Conservation (phyloP, 2,329 filamentous ascomycete genomes). For the Beauveria sp. region DNA sequence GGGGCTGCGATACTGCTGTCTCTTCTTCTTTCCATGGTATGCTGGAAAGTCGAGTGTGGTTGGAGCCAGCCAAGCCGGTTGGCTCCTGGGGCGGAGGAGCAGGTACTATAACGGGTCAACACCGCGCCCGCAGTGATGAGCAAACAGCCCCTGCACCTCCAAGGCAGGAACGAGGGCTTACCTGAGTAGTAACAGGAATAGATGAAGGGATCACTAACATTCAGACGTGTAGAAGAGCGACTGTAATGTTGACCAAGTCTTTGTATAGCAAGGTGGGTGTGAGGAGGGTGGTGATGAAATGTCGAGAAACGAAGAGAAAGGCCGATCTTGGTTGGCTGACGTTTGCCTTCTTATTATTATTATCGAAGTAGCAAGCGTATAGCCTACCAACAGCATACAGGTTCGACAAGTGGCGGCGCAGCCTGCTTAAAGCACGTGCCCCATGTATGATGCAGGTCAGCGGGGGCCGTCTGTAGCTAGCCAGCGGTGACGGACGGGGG, state of each 20-base stretch:
- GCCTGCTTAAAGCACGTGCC: neutral
- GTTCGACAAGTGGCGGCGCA: neutral
- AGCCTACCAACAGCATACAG: neutral
- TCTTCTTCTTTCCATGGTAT: neutral
- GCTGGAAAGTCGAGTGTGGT: neutral
- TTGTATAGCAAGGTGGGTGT: neutral
- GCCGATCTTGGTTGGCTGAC: neutral
- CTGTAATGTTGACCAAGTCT: neutral
- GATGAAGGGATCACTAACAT: neutral
- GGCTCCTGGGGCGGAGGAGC: neutral
- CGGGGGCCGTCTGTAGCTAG: neutral
- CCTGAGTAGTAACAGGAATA: neutral
- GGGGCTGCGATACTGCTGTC: neutral
- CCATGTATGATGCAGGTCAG: neutral
- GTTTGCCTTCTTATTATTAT: neutral
- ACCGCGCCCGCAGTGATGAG: neutral
- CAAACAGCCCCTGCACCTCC: neutral
- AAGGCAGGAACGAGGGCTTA: neutral
- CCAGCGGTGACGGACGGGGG: neutral
- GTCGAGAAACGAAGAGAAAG: neutral
- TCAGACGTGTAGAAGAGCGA: neutral
- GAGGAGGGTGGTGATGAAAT: neutral
- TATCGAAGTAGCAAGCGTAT: neutral
- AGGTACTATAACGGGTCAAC: neutral
- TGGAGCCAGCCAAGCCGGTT: neutral